phyloP scores from a whole-genome alignment of 352 stramenopile genomes.

The Phytopythium delawarense region DNA sequence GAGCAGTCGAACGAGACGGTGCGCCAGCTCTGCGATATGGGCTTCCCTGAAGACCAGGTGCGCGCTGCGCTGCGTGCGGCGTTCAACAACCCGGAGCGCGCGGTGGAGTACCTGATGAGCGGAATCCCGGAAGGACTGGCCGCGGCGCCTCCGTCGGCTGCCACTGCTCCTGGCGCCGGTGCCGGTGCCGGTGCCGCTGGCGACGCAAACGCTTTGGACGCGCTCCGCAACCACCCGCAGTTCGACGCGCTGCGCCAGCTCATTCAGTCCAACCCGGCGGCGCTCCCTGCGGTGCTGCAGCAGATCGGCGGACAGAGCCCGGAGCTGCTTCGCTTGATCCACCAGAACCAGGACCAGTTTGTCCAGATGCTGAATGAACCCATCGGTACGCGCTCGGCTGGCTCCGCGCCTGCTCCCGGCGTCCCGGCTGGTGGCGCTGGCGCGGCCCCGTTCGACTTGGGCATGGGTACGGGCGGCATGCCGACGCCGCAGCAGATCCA shows the following conservation, averaged over 20 bases:
- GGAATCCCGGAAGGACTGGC: conserved; percentile 63
- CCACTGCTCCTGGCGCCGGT: conserved; percentile 15
- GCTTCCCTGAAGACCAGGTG: conserved; percentile 85
- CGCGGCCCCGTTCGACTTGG: conserved; percentile 46
- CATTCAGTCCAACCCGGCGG: conserved; percentile 81
- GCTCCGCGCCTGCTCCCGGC: conserved; percentile 18
- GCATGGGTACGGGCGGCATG: conserved; percentile 42
- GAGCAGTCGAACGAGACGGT: conserved; percentile 57
- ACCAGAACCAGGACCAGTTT: conserved; percentile 85
- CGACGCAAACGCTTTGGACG: conserved; percentile 53
- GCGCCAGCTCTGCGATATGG: conserved; percentile 83
- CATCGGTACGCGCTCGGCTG: conserved; percentile 48
- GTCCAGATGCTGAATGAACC: conserved; percentile 88
- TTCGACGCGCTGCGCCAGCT: conserved; percentile 79
- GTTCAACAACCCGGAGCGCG: conserved; percentile 86
- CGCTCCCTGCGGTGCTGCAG: conserved; percentile 75
- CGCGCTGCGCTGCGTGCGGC: conserved; percentile 68
- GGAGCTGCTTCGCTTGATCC: conserved; percentile 78
- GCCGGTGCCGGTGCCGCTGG: conserved; percentile 3
- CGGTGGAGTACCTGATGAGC: conserved; percentile 88
- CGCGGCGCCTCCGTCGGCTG: conserved; percentile 22
- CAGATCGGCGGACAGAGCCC: conserved; percentile 84
- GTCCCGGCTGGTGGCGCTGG: conserved; percentile 11
- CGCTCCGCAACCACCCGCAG: conserved; percentile 79
- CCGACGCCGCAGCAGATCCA: conserved; percentile 82